Conservation (phyloP, 257 asterid genomes). For the Solanum chiquidenum region DNA sequence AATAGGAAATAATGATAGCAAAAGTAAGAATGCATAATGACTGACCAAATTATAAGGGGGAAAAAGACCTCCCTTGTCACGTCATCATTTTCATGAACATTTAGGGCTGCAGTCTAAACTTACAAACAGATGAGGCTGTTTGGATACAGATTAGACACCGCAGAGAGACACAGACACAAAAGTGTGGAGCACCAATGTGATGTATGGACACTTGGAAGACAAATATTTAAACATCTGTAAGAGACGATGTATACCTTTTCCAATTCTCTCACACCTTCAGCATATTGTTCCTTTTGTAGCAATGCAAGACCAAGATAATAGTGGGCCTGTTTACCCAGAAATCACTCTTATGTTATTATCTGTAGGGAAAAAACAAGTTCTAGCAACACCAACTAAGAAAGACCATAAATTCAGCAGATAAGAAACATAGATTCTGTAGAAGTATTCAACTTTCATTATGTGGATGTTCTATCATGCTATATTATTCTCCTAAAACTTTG, state of each 20-base stretch:
- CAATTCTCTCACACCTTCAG: slow-evolving; percentile 32
- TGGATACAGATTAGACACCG: background rate
- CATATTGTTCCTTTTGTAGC: slow-evolving; percentile 16
- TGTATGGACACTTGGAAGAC: background rate
- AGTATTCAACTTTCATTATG: background rate
- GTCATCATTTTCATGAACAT: background rate
- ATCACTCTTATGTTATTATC: background rate
- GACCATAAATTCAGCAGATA: background rate
- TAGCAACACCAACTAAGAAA: background rate
- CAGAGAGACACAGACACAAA: background rate
- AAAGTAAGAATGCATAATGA: background rate
- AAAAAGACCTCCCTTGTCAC: background rate
- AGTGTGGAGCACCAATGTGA: background rate
- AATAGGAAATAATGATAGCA: background rate
- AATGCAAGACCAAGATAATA: slow-evolving; percentile 37
- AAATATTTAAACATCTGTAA: background rate
- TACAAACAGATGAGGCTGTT: background rate
- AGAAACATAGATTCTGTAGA: background rate
- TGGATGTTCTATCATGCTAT: background rate
- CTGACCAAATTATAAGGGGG: background rate
- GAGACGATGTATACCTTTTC: slow-evolving; percentile 12
- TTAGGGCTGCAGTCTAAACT: background rate
- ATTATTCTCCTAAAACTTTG: background rate
- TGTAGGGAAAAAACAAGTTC: background rate
- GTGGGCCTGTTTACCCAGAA: slow-evolving; percentile 23